These are phyloP conservation scores for Microbotryomycetes sp. DNA, from an alignment of 1,284 basidiomycete genomes.

Conservation along the genomic window DNA sequence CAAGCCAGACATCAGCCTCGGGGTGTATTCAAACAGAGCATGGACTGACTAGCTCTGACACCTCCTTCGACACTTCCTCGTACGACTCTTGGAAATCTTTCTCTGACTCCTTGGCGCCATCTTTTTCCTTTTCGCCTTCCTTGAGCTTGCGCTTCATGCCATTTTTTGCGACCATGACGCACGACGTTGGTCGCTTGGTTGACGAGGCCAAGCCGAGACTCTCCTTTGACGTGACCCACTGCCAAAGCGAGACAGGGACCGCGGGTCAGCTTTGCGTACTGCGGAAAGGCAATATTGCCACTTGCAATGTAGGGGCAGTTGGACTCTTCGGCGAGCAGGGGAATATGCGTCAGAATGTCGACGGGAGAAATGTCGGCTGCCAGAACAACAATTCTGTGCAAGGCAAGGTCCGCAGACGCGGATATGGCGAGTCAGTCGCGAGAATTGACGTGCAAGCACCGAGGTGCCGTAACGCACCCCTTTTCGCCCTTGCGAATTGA, in stretches of 20 bases:
- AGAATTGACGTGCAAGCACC: neutral
- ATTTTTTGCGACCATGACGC: conserved; percentile 68
- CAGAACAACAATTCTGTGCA: conserved; percentile 69
- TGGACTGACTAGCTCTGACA: neutral
- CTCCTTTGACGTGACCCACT: conserved; percentile 68
- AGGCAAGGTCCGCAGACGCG: neutral
- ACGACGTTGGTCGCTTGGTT: conserved; percentile 96
- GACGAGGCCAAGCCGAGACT: conserved; percentile 91
- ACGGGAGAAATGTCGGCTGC: conserved; percentile 97
- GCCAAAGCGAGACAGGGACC: neutral
- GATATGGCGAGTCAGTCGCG: neutral
- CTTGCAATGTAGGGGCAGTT: conserved; percentile 76
- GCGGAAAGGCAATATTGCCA: conserved; percentile 9
- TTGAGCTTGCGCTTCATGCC: conserved; percentile 60
- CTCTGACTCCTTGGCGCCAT: conserved; percentile 50
- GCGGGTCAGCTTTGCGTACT: neutral
- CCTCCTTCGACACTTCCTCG: conserved; percentile 75
- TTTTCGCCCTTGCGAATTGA: conserved; percentile 91
- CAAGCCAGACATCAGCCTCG: neutral
- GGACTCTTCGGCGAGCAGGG: conserved; percentile 89
- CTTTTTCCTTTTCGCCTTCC: conserved; percentile 57
- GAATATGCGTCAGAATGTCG: conserved; percentile 96
- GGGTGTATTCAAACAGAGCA: neutral
- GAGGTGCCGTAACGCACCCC: conserved; percentile 54
- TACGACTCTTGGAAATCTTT: conserved; percentile 77